Evolutionary conservation across 208 protist species (phyloP).

Genomic region (Trichomonas vaginalis): DNA sequence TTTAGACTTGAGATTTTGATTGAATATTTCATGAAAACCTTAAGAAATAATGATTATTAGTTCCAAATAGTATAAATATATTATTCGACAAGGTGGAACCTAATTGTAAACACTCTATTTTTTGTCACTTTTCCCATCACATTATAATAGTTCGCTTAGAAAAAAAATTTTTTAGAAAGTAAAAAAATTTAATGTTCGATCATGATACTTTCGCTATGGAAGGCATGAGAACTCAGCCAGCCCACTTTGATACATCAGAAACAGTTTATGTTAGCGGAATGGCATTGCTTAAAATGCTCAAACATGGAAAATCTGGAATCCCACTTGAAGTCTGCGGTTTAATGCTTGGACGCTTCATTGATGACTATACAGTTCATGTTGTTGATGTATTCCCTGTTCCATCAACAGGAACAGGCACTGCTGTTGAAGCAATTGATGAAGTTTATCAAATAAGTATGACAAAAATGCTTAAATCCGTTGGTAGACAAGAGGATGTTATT

Average conservation of each 20-base stretch:
- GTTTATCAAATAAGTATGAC: constrained; percentile 99
- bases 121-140: too few relatives aligned
- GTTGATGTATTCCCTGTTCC: constrained; percentile 97
- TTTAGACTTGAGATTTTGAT: too few relatives aligned
- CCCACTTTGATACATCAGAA: constrained; percentile 82
- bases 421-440: constrained; percentile 67
- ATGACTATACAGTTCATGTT: constrained; percentile 97
- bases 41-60: too few relatives aligned
- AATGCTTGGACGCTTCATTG: constrained; percentile 98
- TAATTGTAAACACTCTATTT: too few relatives aligned
- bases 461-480: constrained; percentile 94
- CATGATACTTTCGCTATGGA: not conserved
- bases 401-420: constrained; percentile 57
- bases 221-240: not conserved
- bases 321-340: constrained; percentile 99
- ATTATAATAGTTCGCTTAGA: not conserved
- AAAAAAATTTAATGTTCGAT: too few relatives aligned
- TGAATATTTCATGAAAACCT: too few relatives aligned
- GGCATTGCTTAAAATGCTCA: constrained; percentile 97
- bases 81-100: too few relatives aligned
- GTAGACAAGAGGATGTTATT: constrained; percentile 88
- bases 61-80: too few relatives aligned
- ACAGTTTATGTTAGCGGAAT: constrained; percentile 96
- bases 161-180: too few relatives aligned
- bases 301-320: constrained; percentile 89